Conservation (phyloP, 192 early-diverging fungal genomes). For the Mycoemilia scoparia region DNA sequence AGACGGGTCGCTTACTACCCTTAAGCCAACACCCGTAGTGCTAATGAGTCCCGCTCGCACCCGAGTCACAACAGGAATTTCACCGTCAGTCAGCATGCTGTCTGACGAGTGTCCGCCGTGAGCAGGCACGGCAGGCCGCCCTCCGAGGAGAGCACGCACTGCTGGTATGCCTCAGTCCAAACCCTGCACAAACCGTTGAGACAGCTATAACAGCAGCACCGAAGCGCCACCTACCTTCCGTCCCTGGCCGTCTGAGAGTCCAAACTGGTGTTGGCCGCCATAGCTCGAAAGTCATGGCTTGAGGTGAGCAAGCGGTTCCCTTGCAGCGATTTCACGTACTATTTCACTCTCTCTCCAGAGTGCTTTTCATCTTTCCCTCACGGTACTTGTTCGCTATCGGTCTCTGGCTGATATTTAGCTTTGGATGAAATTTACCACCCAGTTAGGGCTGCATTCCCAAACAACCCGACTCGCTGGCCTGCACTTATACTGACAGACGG, state of each 20-base stretch:
- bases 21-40: conserved; percentile 39
- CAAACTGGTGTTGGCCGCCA: conserved; percentile 25
- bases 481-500: conserved; percentile 2
- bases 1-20: conserved; percentile 54
- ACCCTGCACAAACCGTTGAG: conserved; percentile 30
- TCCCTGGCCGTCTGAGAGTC: conserved; percentile 24
- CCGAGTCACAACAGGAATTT: no score
- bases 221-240: conserved; percentile 29
- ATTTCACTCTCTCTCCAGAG: conserved; percentile 69
- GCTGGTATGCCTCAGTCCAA: conserved; percentile 27
- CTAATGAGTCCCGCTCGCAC: no score
- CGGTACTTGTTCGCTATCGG: conserved; percentile 78
- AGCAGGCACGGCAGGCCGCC: neutral
- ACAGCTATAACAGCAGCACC: conserved; percentile 37
- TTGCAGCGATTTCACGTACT: conserved; percentile 72
- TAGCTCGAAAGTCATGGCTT: neutral
- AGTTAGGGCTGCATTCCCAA: conserved; percentile 56
- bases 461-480: conserved; percentile 46
- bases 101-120: conserved; percentile 3
- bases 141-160: conserved; percentile 1
- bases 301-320: conserved; percentile 34
- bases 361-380: conserved; percentile 76
- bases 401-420: conserved; percentile 67
- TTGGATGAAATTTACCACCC: conserved; percentile 65
- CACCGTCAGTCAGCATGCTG: conserved; percentile 11